Evolutionary conservation across 2,329 filamentous ascomycete species (phyloP).

Genomic region (Aureobasidium sp.): DNA sequence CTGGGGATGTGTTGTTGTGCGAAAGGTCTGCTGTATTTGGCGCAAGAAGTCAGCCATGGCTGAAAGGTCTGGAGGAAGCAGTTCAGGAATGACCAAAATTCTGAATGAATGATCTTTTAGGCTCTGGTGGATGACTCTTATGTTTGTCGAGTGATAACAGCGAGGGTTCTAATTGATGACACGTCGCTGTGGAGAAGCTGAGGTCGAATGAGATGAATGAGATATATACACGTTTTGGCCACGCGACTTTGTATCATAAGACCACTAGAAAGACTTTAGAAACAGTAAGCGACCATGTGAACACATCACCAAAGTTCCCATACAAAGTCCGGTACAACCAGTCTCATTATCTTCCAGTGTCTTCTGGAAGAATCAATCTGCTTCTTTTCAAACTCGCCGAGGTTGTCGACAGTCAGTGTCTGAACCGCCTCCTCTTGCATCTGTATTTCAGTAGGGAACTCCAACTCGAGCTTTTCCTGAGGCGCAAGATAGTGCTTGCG

Average conservation of each 20-base stretch:
- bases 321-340: slow-evolving; percentile 65
- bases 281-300: neutral
- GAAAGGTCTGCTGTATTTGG: neutral
- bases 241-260: neutral
- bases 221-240: neutral
- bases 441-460: slow-evolving; percentile 28
- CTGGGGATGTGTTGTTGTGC: neutral
- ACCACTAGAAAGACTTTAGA: neutral
- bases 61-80: neutral
- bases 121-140: neutral
- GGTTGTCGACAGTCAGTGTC: slow-evolving; percentile 57
- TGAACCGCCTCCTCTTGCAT: slow-evolving; percentile 34
- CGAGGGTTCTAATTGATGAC: neutral
- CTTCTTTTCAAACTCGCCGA: slow-evolving; percentile 59
- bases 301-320: slow-evolving; percentile 77
- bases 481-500: slow-evolving; percentile 66
- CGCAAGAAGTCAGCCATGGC: neutral
- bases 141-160: neutral
- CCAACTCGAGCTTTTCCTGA: slow-evolving; percentile 57
- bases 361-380: slow-evolving; percentile 70
- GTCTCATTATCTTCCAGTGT: slow-evolving; percentile 90
- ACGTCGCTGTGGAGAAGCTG: neutral
- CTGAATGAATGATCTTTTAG: neutral
- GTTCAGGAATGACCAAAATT: neutral
- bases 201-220: neutral